These are phyloP conservation scores for Cryomyces antarcticus DNA, from an alignment of 495 filamentous ascomycete species.

Conservation along the genomic window DNA sequence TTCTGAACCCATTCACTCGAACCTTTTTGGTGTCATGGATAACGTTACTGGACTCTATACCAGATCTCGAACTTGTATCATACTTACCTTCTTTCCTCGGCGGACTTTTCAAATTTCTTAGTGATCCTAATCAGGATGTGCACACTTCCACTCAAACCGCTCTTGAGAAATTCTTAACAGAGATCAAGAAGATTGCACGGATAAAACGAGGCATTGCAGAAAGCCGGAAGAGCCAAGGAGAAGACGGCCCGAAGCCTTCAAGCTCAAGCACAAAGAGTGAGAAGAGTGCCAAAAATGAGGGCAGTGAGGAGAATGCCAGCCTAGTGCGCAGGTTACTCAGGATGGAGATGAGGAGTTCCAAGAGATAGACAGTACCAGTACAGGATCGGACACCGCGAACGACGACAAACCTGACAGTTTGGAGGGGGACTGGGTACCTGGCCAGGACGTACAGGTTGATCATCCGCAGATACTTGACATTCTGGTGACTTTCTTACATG, in stretches of 20 bases:
- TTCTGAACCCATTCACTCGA: conserved; percentile 82
- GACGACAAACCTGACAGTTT: conserved; percentile 43
- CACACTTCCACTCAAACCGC: conserved; percentile 76
- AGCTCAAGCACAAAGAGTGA: conserved; percentile 39
- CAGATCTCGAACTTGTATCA: conserved; percentile 84
- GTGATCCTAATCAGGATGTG: conserved; percentile 79
- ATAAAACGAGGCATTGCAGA: conserved; percentile 86
- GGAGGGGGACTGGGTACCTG: conserved; percentile 90
- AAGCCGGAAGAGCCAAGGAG: conserved; percentile 47
- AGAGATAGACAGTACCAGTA: conserved; percentile 19
- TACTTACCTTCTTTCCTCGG: conserved; percentile 83
- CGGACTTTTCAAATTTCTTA: conserved; percentile 80
- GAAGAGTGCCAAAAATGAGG: conserved; percentile 19
- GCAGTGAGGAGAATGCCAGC: conserved; percentile 26
- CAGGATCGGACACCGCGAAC: conserved; percentile 16
- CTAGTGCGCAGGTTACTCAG: background rate
- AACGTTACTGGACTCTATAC: conserved; percentile 84
- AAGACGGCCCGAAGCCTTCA: conserved; percentile 44
- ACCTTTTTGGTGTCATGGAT: conserved; percentile 96
- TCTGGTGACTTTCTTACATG: conserved; percentile 60
- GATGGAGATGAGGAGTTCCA: conserved; percentile 21
- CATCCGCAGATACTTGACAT: conserved; percentile 83
- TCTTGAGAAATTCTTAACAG: conserved; percentile 77
- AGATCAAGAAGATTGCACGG: conserved; percentile 85
- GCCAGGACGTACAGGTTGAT: conserved; percentile 91